A percentile compares a stretch with the other conserved stretches of the same genome.
Evolutionary conservation across 192 early-diverging fungal species (phyloP).

Genomic region (Podila clonocystis): DNA sequence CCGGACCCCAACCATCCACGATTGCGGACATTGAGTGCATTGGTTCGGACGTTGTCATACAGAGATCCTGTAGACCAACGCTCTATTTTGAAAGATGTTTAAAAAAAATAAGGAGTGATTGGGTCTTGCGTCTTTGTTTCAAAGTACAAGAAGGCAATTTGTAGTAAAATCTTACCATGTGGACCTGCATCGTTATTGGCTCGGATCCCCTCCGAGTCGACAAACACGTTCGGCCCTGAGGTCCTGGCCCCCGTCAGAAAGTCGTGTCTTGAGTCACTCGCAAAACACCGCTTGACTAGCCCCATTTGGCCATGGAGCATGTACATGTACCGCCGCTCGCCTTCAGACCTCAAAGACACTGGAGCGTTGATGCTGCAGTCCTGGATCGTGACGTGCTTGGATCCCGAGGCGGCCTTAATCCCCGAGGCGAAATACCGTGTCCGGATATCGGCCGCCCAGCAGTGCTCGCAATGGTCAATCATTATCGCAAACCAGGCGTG

Average conservation of each 20-base stretch:
- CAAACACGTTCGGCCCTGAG: conserved; percentile 38
- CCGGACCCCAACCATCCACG: conserved; percentile 45
- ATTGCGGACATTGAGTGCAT: conserved; percentile 25
- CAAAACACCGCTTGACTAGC: conserved; percentile 36
- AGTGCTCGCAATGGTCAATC: conserved; percentile 38
- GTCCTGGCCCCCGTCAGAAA: conserved; percentile 33
- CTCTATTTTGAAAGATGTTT: neutral
- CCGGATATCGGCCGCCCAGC: conserved; percentile 38
- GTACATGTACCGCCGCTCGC: conserved; percentile 38
- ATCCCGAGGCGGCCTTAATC: conserved; percentile 14
- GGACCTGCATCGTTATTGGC: conserved; percentile 47
- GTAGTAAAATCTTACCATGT: conserved; percentile 5
- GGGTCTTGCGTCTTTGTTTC: neutral
- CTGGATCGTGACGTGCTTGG: conserved; percentile 36
- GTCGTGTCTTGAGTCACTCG: conserved; percentile 29
- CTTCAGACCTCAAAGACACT: conserved; percentile 11
- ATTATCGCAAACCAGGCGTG: conserved; percentile 29
- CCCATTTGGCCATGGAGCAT: conserved; percentile 43
- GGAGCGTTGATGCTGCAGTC: conserved; percentile 24
- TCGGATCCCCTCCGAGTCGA: conserved; percentile 33
- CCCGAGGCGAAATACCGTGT: conserved; percentile 32
- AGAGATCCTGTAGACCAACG: conserved; percentile 36
- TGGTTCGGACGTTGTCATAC: conserved; percentile 32
- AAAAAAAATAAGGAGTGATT: neutral
- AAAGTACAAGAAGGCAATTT: too few relatives aligned